Base-by-base conservation (phyloP, 225 moss, liverwort and hornwort genomes). In the Straminergon stramineum region DNA sequence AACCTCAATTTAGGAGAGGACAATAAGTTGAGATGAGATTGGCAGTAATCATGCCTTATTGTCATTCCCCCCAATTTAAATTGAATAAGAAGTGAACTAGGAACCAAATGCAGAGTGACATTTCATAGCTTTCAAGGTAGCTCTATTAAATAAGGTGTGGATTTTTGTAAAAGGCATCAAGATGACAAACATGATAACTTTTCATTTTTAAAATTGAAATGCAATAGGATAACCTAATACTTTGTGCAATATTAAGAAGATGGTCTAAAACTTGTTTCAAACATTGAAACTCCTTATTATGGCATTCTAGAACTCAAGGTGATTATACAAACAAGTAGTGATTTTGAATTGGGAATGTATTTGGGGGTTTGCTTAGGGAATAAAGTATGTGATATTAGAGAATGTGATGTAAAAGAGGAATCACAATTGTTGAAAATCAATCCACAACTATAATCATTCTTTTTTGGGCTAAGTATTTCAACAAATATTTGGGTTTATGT, bases 401-500 rank as follows among this genome's bases (percentile, higher is more conserved):
- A 41, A 70, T 71, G 3, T 8, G 1, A 8, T 71, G 7, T 39
- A 39, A 23, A 13, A 26, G 41, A 71, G 1, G 15, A 39, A 71
- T 26, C 7, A 5, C 14, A 41, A 41, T 41, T 0, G 7, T 26
- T 26, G 15, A 71, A 41, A 26, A 26, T 41, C 26, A 41, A 26
- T 71, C 9, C 0, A 41, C 15, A 71, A 41, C 8, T 0, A 41
- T 71, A 15, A 41, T 41, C 9, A 26, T 41, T 71, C 4, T 41
- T 41, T 41, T 15, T 2, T 0, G 0, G 3, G 5, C 8, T 8
- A 71, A 41, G 15, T 41, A 24, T 71, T 71, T 41, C 8, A 26
- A 71, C 9, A n/a, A 69, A 69, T 11, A 39, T n/a, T 63, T 69
- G 7, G 13, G 4, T 39, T 23, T 14, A n/a, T 0, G 5, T 71